These are phyloP conservation scores for Camellia sinensis DNA, from an alignment of 148 eudicot genomes.

Conservation along the genomic window DNA sequence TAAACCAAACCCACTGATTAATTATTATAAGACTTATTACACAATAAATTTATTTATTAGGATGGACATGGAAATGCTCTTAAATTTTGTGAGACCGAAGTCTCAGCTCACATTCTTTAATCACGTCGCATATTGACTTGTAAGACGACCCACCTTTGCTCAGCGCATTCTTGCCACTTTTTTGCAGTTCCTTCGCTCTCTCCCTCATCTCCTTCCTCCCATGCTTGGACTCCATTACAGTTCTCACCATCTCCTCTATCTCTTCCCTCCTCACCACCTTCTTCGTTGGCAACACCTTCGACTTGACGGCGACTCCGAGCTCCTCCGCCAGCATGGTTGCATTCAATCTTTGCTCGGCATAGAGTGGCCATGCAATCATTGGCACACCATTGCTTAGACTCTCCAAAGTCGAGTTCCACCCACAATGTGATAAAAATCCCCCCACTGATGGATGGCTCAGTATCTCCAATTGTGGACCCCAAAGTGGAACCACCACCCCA, in stretches of 20 bases:
- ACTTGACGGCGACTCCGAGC: constrained; percentile 24
- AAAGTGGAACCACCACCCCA: constrained; percentile 33
- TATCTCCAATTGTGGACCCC: constrained; percentile 36
- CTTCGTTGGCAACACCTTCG: constrained; percentile 17
- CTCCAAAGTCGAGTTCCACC: constrained; percentile 42
- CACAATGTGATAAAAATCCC: constrained; percentile 42
- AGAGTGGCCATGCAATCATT: constrained; percentile 44
- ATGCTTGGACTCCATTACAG: constrained; percentile 8
- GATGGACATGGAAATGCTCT: not conserved
- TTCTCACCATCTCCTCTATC: constrained; percentile 23
- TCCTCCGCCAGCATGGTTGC: constrained; percentile 25
- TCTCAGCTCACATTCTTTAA: constrained; percentile 4
- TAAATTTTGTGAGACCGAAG: not conserved
- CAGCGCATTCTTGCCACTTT: not conserved
- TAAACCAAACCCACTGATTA: no score
- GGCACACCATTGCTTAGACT: constrained; percentile 40
- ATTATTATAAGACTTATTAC: no score
- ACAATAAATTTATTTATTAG: no score
- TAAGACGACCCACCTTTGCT: constrained; percentile 10
- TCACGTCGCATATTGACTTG: not conserved
- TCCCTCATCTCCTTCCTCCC: constrained; percentile 9
- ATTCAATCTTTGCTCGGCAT: constrained; percentile 42
- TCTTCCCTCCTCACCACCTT: constrained; percentile 27
- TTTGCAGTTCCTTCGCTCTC: not conserved
- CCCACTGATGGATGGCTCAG: constrained; percentile 36